phyloP scores from a whole-genome alignment of 2,329 filamentous ascomycete species.

The Monosporascus sp. region DNA sequence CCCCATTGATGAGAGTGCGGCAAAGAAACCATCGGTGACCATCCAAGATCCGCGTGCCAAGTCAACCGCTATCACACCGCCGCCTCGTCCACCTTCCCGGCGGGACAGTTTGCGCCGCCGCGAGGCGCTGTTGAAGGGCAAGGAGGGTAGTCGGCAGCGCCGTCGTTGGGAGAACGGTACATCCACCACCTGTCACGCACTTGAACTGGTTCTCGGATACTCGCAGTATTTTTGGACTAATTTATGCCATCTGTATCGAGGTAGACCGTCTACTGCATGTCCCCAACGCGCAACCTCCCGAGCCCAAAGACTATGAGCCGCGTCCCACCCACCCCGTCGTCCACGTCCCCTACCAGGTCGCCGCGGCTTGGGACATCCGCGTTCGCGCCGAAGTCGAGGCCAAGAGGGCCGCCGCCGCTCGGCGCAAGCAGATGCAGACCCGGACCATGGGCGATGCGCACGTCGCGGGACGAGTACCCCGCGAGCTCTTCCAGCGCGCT shows the following conservation, averaged over 20 bases:
- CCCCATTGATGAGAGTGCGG: slow-evolving; percentile 58
- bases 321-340: slow-evolving; percentile 75
- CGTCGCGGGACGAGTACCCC: slow-evolving; percentile 59
- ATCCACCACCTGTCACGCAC: slow-evolving; percentile 13
- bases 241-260: slow-evolving; percentile 4
- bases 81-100: slow-evolving; percentile 39
- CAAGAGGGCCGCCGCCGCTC: slow-evolving; percentile 34
- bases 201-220: background rate
- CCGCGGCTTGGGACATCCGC: slow-evolving; percentile 41
- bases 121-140: slow-evolving; percentile 78
- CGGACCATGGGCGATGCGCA: slow-evolving; percentile 33
- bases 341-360: slow-evolving; percentile 81
- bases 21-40: slow-evolving; percentile 20
- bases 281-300: slow-evolving; percentile 77
- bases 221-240: background rate
- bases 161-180: slow-evolving; percentile 94
- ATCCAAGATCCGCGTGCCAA: slow-evolving; percentile 22
- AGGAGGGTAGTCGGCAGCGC: slow-evolving; percentile 80
- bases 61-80: slow-evolving; percentile 23
- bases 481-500: slow-evolving; percentile 71
- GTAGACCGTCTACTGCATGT: slow-evolving; percentile 81
- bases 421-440: slow-evolving; percentile 39
- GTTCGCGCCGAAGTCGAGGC: slow-evolving; percentile 42
- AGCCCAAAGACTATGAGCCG: slow-evolving; percentile 76
- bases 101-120: slow-evolving; percentile 56